Conservation (phyloP, 78 protist genomes). For the Planoprotostelium fungivorum region DNA sequence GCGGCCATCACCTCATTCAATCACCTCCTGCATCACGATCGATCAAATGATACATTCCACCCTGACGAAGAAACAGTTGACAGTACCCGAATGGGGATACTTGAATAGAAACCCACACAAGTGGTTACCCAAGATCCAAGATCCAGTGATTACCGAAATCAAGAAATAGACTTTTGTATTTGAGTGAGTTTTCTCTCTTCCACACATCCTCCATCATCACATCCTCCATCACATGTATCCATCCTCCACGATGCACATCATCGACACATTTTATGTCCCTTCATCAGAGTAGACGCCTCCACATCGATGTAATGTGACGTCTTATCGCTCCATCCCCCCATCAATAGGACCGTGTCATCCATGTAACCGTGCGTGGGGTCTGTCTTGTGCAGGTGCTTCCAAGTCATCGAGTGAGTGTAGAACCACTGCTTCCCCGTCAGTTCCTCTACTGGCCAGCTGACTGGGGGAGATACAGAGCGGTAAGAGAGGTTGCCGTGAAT, state of each 20-base stretch:
- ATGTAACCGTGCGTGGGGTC: background rate
- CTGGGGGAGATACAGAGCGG: background rate
- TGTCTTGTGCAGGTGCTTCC: no score
- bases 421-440: background rate
- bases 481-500: background rate
- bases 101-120: background rate
- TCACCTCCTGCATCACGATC: no score
- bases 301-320: background rate
- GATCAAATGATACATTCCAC: background rate
- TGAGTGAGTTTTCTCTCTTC: no score
- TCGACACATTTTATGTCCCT: background rate
- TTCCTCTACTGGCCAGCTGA: background rate
- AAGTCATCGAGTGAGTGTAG: background rate
- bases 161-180: no score
- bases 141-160: no score
- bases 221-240: no score
- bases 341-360: background rate
- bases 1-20: no score
- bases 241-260: no score
- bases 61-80: background rate
- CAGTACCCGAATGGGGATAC: background rate
- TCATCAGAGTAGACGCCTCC: background rate
- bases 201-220: no score
- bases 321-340: background rate
- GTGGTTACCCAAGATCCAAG: background rate